Conservation (phyloP, 177 flowering plant genomes). For the Tripterygium wilfordii region DNA sequence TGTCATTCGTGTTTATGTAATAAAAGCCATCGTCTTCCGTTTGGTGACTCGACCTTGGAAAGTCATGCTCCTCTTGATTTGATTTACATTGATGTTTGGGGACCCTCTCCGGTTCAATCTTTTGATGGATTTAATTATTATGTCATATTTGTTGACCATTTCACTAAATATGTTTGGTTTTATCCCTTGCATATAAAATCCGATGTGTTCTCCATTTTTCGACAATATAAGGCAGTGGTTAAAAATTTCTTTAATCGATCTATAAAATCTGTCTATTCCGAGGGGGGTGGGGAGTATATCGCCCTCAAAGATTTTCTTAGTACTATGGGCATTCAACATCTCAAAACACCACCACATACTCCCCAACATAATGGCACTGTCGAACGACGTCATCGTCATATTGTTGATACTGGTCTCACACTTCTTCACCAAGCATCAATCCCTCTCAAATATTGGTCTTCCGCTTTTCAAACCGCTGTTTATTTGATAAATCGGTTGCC, state of each 20-base stretch:
- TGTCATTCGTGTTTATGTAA: conserved; percentile 3
- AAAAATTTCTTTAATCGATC: too few relatives aligned
- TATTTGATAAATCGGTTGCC: neutral
- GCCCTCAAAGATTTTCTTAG: too few relatives aligned
- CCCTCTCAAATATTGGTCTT: neutral
- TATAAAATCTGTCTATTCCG: too few relatives aligned
- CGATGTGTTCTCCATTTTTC: conserved; percentile 4
- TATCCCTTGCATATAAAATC: neutral
- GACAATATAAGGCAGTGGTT: too few relatives aligned
- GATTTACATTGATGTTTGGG: conserved; percentile 12
- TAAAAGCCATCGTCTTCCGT: conserved; percentile 12
- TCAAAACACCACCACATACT: too few relatives aligned
- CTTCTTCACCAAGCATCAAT: neutral
- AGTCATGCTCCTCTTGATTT: conserved; percentile 1
- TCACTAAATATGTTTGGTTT: conserved; percentile 2
- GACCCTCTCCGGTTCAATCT: conserved; percentile 1
- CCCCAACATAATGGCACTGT: too few relatives aligned
- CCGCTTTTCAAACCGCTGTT: neutral
- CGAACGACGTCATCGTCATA: neutral
- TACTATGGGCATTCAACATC: too few relatives aligned
- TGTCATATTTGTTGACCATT: conserved; percentile 8
- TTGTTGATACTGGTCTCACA: neutral
- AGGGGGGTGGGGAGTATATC: too few relatives aligned
- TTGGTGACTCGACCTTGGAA: neutral
- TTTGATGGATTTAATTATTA: conserved; percentile 6